Percentiles rank a stretch among this genome's conserved stretches.
These are phyloP conservation scores for Pythium sp. DNA, from an alignment of 352 stramenopile species.

Conservation along the genomic window DNA sequence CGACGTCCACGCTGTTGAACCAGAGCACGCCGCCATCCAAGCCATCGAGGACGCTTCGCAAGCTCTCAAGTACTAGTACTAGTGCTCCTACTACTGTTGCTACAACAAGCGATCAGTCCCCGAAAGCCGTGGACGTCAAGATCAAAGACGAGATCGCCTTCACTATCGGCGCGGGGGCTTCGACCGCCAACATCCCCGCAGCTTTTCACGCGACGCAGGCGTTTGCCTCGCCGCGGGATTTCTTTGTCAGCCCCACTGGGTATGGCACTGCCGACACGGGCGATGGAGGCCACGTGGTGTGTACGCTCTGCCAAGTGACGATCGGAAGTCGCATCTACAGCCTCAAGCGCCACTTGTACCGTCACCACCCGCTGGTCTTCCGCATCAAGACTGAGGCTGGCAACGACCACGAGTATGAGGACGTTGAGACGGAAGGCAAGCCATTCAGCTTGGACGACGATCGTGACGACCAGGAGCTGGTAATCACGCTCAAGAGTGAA, in stretches of 20 bases:
- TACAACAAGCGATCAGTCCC: neutral
- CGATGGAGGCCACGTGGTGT: slow-evolving; percentile 26
- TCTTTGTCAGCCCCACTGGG: slow-evolving; percentile 32
- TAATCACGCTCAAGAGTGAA: slow-evolving; percentile 21
- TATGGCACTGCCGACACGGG: slow-evolving; percentile 16
- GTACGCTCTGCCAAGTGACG: slow-evolving; percentile 43
- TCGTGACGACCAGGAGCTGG: neutral
- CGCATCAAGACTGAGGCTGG: slow-evolving; percentile 13
- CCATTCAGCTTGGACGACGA: neutral
- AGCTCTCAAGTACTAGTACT: neutral
- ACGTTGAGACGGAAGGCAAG: neutral
- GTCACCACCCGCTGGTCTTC: slow-evolving; percentile 47
- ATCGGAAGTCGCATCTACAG: slow-evolving; percentile 47
- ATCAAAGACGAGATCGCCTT: neutral
- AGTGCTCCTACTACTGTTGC: neutral
- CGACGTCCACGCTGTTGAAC: neutral
- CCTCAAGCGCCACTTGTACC: slow-evolving; percentile 47
- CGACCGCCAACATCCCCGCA: slow-evolving; percentile 30
- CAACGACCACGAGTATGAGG: neutral
- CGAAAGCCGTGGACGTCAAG: slow-evolving; percentile 1
- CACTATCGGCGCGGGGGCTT: neutral
- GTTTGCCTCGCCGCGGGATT: slow-evolving; percentile 43
- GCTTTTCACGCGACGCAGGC: slow-evolving; percentile 27
- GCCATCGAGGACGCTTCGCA: neutral
- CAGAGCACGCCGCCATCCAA: neutral